Percentiles rank a stretch among this genome's conserved stretches.
Evolutionary conservation across 805 yeast genomes (phyloP).

Genomic region (Spathaspora arborariae): DNA sequence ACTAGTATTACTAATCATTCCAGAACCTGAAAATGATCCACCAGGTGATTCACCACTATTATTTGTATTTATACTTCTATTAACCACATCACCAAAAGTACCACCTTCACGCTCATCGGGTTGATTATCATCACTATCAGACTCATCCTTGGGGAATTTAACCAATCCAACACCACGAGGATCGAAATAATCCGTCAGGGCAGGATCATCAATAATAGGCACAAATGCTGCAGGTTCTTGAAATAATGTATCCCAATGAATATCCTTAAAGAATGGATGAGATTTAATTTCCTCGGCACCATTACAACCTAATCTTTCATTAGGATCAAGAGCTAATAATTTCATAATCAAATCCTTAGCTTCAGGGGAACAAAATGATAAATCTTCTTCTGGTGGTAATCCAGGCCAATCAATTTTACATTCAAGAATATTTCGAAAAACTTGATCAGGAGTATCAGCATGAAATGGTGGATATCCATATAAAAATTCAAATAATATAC

Average conservation of each 20-base stretch:
- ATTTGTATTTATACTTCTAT: background rate
- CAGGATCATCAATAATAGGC: conserved; percentile 76
- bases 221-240: conserved; percentile 76
- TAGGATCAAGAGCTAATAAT: conserved; percentile 62
- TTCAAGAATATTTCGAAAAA: conserved; percentile 74
- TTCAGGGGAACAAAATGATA: conserved; percentile 49
- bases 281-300: conserved; percentile 76
- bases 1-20: background rate
- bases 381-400: conserved; percentile 50
- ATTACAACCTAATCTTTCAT: conserved; percentile 65
- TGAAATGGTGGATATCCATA: conserved; percentile 96
- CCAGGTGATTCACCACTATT: conserved; percentile 2
- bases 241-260: conserved; percentile 73
- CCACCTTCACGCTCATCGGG: conserved; percentile 9
- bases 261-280: conserved; percentile 72
- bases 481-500: conserved; percentile 86
- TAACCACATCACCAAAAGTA: background rate
- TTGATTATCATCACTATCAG: conserved; percentile 29
- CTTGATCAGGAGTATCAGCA: conserved; percentile 71
- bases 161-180: conserved; percentile 77
- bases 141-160: conserved; percentile 52
- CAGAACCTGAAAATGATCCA: conserved; percentile 1
- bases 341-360: conserved; percentile 72
- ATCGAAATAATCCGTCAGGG: conserved; percentile 89
- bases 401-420: conserved; percentile 85